Base-by-base conservation (phyloP, 148 eudicot genomes). In the Agrostemma githago region DNA sequence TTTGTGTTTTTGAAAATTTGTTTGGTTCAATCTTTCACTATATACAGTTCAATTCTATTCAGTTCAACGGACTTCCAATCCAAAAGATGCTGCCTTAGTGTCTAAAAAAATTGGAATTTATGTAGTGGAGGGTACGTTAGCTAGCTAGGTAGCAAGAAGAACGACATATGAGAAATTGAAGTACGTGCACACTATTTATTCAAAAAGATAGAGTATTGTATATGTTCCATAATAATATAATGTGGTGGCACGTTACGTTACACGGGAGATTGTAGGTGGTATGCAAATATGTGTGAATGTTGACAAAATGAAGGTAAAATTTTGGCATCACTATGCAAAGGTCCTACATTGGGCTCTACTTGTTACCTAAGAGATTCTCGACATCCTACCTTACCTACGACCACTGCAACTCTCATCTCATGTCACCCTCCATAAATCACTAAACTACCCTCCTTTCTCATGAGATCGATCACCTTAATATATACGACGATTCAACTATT, bases 181-280 rank as follows among this genome's bases (percentile, higher is more conserved):
- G 8, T 71, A 59, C 56, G 74, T 72, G 74, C 66, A 72, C 34
- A 26, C 34, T 26, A 26, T 26, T 26, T 26, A 26, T 1, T 1
- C 34, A 26, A 26, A 26, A 26, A 26, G 34, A 26, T 26, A 26
- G n/a, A n/a, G n/a, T n/a, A 26, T 26, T 0, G 2, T 37, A 39
- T 51, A 41, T 72, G 42, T 40, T 59, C n/a, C 8, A 41, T 26
- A 26, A 26, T 26, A 26, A 26, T 16, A 58, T 16, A 16, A 72
- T 74, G 70, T 74, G 77, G 77, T 74, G 59, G 77, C 77, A 74
- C 77, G 70, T 74, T 48, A 64, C 62, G 21, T 51, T 59, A 59
- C 66, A 5, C 60, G 57, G 75, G 37, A 2, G 14, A 8, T 8
- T 21, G 65, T 61, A 56, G 8, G 65, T 20, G 8, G 21, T 59